A percentile compares a stretch with the other conserved stretches of the same genome.
These are phyloP conservation scores for Candida boidinii DNA, from an alignment of 805 yeast genomes.

Conservation along the genomic window DNA sequence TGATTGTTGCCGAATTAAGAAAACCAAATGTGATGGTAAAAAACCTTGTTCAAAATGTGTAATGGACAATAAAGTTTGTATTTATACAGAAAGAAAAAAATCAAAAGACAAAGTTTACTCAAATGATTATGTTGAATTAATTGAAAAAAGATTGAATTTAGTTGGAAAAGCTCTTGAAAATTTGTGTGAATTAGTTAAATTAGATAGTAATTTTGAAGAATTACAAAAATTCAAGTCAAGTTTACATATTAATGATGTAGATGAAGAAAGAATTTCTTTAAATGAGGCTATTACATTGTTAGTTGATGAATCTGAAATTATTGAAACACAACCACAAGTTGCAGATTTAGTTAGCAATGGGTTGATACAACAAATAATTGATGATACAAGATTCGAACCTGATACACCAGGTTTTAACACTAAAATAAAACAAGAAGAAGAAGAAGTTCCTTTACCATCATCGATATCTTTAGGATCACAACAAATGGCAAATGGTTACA, in stretches of 20 bases:
- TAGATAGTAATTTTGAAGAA: conserved; percentile 5
- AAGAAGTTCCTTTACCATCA: no score
- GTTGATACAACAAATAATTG: no score
- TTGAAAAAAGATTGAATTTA: conserved; percentile 49
- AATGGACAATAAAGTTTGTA: conserved; percentile 49
- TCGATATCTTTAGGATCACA: no score
- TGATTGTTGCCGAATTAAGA: conserved; percentile 53
- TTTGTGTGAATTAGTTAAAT: conserved; percentile 20
- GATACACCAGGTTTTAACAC: no score
- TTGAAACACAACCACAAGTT: no score
- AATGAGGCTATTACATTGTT: conserved; percentile 38
- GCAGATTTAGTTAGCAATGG: no score
- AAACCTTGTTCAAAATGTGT: conserved; percentile 52
- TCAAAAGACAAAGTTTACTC: conserved; percentile 49
- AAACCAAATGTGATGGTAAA: conserved; percentile 56
- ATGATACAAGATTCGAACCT: no score
- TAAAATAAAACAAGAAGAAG: no score
- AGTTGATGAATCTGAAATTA: conserved; percentile 30
- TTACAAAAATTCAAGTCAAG: conserved; percentile 6
- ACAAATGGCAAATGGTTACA: no score
- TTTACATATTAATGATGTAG: conserved; percentile 11
- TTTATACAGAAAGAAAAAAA: conserved; percentile 47
- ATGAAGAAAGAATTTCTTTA: conserved; percentile 26
- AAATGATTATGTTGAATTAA: conserved; percentile 51
- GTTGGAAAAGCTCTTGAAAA: conserved; percentile 42